Evolutionary conservation across 2,329 filamentous ascomycete species (phyloP), one percentile per base, ranked within the genome.

Genomic region (Exophiala sideris): DNA sequence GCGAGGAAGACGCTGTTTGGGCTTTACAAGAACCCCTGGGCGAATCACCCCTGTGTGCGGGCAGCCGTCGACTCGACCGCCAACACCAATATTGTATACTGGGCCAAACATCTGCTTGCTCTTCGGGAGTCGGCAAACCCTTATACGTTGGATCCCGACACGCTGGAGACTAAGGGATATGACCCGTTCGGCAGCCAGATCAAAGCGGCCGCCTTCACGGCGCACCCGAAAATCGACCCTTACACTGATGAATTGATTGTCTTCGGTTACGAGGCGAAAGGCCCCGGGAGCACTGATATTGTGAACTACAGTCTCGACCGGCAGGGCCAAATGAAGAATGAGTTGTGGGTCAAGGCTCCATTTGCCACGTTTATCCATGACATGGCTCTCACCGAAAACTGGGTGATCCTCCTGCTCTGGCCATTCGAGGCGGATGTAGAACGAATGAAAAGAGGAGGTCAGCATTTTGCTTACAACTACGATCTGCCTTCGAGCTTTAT

Each of bases 151-250:
- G 67, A 75, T 52, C 72, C 73, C 0, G 60, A 67, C 9, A 73
- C 72, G 0, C 63, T 76, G 0, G 70, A 73, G 21, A 75, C 73
- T 0, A 65, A 68, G 11, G 65, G 70, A 0, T 65, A 69, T 11
- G 71, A 73, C 52, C 70, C 73, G 29, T 74, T 72, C 56, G 67
- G 66, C 16, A 70, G 67, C 2, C 71, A 75, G 54, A 63, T 75
- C 1, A 60, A 65, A 18, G 62, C 67, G 1, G 71, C 70, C 5
- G 72, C 72, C 0, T 74, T 76, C 51, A 73, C 73, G 1, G 73
- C 73, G 4, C 73, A 76, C 57, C 74, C 73, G 0, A 76, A 76
- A 49, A 66, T 73, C 41, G 74, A 76, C 48, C 72, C 73, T 0
- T 66, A 66, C 41, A 74, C 67, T 0, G 68, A 71, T 5, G 73